Base-by-base conservation (phyloP, 2,329 filamentous ascomycete species). In the Monosporascus sp. region DNA sequence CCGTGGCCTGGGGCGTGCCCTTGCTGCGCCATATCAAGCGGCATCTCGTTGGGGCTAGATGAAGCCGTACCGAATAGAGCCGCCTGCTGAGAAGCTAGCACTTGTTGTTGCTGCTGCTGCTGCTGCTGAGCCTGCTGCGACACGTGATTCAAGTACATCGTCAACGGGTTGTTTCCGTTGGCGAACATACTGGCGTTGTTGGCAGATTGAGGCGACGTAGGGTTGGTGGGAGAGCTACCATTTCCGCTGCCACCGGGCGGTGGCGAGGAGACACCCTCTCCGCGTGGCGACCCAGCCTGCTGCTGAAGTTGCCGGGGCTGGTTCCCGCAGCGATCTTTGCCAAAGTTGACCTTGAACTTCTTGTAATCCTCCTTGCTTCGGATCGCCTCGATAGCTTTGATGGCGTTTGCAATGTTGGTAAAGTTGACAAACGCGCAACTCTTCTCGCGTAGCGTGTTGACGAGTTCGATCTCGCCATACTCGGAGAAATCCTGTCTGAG, bases 401-500 rank as follows among this genome's bases (percentile, higher is more conserved):
- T 99, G 49, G 94, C 94, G 65, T 99, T 99, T 68, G 94, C 94
- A 69, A 99, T 99, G 76, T 99, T 99, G 69, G 94, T 99, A 72
- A 99, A 99, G 77, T 99, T 99, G 71, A 99, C 94, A 70, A 99
- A 99, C 0, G 94, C 94, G 71, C 94, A 99, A 76, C 92, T 97
- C 85, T 99, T 99, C 79, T 99, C 94, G 51, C 94, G 87, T 56
- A 99, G 78, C 17, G 94, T 90, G 74, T 99, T 99, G 59, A 99
- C 91, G 59, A 99, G 79, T 75, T 99, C 94, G 66, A 99, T 97
- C 74, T 99, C 94, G 61, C 94, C 94, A 65, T 90, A 97, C 70
- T 97, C 93, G 36, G 92, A 90, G 71, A 99, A 99, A 74, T 99
- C 94, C 71, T 97, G 91, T 67, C 92, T 86, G 63, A 99, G 78